Evolutionary conservation across 148 eudicot genomes (phyloP).

Genomic region (Simmondsia chinensis): DNA sequence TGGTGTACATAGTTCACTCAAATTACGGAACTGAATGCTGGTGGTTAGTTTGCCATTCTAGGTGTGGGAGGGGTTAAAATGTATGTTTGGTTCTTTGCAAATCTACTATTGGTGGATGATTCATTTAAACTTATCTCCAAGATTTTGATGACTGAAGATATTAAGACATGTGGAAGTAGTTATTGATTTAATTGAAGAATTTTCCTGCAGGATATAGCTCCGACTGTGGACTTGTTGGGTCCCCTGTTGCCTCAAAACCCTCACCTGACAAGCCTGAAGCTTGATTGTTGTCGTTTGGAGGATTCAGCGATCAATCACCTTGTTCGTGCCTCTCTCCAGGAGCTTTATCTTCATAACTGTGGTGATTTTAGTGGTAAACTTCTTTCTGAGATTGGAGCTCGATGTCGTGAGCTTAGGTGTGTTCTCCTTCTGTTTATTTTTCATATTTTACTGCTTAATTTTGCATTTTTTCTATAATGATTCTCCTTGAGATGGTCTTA

Average conservation of each 20-base stretch:
- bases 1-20: no score
- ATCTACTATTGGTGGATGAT: no score
- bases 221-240: conserved; percentile 43
- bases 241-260: conserved; percentile 64
- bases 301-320: conserved; percentile 54
- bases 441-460: neutral
- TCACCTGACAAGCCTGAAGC: conserved; percentile 51
- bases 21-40: no score
- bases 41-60: no score
- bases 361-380: conserved; percentile 67
- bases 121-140: no score
- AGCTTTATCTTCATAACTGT: conserved; percentile 68
- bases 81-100: no score
- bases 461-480: neutral
- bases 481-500: no score
- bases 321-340: conserved; percentile 55
- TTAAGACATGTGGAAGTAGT: neutral
- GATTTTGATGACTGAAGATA: no score
- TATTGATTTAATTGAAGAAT: neutral
- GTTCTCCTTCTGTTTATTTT: neutral
- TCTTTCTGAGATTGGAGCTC: conserved; percentile 52
- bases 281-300: conserved; percentile 71
- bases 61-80: no score
- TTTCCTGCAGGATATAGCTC: conserved; percentile 56
- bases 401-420: conserved; percentile 65